Base-by-base conservation (phyloP, 2,329 filamentous ascomycete species). In the Stemphylium vesicarium region DNA sequence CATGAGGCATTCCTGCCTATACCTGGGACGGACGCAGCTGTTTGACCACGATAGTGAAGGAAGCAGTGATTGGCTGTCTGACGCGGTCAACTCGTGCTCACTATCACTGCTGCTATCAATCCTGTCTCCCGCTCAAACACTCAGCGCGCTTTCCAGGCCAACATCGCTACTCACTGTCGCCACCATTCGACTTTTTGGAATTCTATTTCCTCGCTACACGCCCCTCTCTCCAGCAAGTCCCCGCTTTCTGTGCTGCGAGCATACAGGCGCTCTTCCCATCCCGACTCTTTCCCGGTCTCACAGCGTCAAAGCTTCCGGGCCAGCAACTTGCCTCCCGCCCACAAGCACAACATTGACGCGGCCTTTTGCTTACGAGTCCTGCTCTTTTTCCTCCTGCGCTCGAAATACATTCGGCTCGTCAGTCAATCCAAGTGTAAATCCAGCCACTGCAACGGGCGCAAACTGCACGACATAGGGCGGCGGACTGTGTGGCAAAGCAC, bases 201-300 rank as follows among this genome's bases (percentile, higher is more conserved):
- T 44, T 55, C 52, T 57, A 46, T 63, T 26, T 64, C 20, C 56
- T 65, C 63, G 58, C 56, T 66, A 56, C 50, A 33, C 36, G n/a
- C 18, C 15, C 8, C 16, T 40, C n/a, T 33, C 36, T 36, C 11
- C 35, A 24, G 31, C 41, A 15, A 26, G 29, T 38, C 36, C 37
- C 41, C 37, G 37, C 51, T 39, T 37, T 33, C 50, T 35, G 39
- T 38, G 39, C 41, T 46, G 29, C 46, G 42, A 46, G 41, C 36
- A 22, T 42, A 48, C 42, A 46, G 35, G 26, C 42, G 26, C 32
- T 29, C 24, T 43, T 35, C 43, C 33, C 33, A 43, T 45, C 33
- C 18, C 32, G 32, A 43, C 44, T 29, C 46, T 35, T 45, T 37
- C 20, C 41, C 26, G 39, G 29, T 54, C 36, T 24, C 44, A 44